Conservation (phyloP, 805 yeast species). For the Schwanniomyces polymorphus region DNA sequence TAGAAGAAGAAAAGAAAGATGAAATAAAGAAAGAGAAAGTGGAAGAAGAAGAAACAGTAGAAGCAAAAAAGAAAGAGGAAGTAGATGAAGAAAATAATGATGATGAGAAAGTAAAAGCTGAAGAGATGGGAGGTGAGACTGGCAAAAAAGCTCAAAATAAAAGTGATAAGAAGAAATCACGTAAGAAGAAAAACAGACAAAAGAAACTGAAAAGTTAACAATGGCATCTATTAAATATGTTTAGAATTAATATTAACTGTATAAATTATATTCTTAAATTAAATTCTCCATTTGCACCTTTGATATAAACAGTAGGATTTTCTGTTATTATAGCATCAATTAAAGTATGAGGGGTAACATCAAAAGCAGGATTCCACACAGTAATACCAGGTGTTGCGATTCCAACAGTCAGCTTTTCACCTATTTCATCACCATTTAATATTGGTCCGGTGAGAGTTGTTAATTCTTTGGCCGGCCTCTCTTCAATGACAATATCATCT, state of each 20-base stretch:
- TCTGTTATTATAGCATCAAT: conserved; percentile 93
- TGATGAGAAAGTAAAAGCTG: not conserved
- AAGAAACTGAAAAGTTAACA: not conserved
- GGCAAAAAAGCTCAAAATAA: not conserved
- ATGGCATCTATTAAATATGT: not conserved
- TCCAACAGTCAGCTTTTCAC: conserved; percentile 55
- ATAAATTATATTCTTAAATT: conserved; percentile 23
- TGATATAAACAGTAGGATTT: conserved; percentile 51
- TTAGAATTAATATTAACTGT: not conserved
- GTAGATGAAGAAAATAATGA: not conserved
- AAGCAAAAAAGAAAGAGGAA: not conserved
- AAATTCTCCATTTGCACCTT: conserved; percentile 52
- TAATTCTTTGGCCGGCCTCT: conserved; percentile 79
- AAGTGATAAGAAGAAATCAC: not conserved
- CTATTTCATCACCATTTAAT: conserved; percentile 25
- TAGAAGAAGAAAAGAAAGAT: not conserved
- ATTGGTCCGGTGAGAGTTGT: conserved; percentile 68
- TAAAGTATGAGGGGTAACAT: conserved; percentile 79
- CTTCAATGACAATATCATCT: conserved; percentile 78
- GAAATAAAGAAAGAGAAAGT: not conserved
- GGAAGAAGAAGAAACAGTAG: not conserved
- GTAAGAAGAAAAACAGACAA: not conserved
- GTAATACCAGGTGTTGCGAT: conserved; percentile 81
- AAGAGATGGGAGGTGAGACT: not conserved
- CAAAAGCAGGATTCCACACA: conserved; percentile 97